phyloP scores from a whole-genome alignment of 345 rosid species.

The Trapa bicornis region DNA sequence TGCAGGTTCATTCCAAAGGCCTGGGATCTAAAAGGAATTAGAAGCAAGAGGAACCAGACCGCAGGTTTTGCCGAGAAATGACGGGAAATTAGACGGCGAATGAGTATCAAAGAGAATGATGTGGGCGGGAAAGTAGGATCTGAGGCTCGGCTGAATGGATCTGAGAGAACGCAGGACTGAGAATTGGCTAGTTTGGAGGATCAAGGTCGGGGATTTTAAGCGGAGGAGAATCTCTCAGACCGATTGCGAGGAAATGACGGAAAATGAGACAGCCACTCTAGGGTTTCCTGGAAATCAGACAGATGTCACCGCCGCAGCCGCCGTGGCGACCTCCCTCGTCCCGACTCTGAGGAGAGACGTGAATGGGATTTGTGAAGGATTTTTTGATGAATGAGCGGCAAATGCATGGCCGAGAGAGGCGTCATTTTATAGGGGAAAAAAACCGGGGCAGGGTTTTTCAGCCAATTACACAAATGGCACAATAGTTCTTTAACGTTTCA shows the following conservation, averaged over 20 bases:
- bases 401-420: slow-evolving; percentile 24
- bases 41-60: too few species aligned
- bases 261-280: not conserved
- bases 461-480: too few species aligned
- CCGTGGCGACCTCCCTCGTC: not conserved
- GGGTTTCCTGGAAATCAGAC: not conserved
- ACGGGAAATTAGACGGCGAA: slow-evolving; percentile 1
- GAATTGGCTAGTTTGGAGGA: not conserved
- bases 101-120: not conserved
- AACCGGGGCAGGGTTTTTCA: not conserved
- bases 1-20: too few species aligned
- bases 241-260: slow-evolving; percentile 12
- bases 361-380: not conserved
- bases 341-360: not conserved
- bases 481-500: too few species aligned
- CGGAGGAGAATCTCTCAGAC: not conserved
- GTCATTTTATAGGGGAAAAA: slow-evolving; percentile 31
- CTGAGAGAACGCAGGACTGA: not conserved
- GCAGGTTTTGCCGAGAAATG: slow-evolving; percentile 6
- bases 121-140: not conserved
- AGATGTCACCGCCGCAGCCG: too few species aligned
- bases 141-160: not conserved
- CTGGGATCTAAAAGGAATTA: not conserved
- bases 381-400: slow-evolving; percentile 30
- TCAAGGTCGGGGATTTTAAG: not conserved